Evolutionary conservation across 2,329 filamentous ascomycete genomes (phyloP), one percentile per base, ranked within the genome.

Genomic region (Fusarium azukiicola): DNA sequence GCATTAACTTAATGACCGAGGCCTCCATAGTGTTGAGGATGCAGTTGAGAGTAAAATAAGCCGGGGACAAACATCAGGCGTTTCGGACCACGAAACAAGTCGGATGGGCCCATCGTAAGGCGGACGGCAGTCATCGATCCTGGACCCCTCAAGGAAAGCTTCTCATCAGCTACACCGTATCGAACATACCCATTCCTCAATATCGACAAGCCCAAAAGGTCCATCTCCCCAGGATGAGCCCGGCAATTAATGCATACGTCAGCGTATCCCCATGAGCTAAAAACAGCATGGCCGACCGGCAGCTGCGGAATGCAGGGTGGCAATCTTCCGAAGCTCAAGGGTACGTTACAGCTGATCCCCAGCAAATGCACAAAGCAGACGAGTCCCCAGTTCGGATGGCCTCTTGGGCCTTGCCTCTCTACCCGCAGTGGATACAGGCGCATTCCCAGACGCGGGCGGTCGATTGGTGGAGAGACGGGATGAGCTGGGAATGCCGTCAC

Each of bases 311-410:
- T 72, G 64, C 64, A 64, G 72, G 47, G 72, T 69, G 64, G 49
- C 49, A 56, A 46, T 46, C 16, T 36, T 54, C 49, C 16, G 13
- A 16, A 40, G 36, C 40, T 16, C 17, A 14, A 47, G 61, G 46
- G 21, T 17, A 58, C 61, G 72, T 58, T 77, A 40, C 71, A 36
- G 36, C 5, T 11, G 64, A 68, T 71, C 69, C 19, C 67, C 67
- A 63, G 67, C 46, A 69, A 44, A 54, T 47, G 19, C 66, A 67
- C 50, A 44, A 50, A 17, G 67, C 54, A 23, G 44, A 16, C 21
- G n/a, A 36, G 27, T 66, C 67, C 7, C 49, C 66, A 54, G 36
- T 54, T 23, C n/a, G 16, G 16, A 63, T 19, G 38, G 27, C 61
- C 64, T 61, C 36, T 61, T 40, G 36, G 54, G 56, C 21, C 17